Base-by-base conservation (phyloP, 176 grass and related monocot species). In the Secale cereale region DNA sequence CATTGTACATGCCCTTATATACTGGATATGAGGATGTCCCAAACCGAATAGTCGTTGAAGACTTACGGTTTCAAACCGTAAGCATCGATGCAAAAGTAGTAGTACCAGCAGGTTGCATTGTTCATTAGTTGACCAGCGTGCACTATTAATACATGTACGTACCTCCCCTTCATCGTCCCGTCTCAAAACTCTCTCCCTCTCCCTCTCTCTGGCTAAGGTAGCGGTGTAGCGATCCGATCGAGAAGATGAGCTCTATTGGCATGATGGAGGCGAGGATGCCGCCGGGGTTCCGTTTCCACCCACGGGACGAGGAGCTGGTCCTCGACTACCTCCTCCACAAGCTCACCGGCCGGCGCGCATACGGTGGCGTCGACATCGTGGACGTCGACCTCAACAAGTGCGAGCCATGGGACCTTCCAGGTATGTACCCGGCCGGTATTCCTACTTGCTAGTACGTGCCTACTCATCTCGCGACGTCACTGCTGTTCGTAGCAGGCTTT, bases 211-310 rank as follows among this genome's bases (percentile, higher is more conserved):
- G 40, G 40, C 40, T 41, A 41, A 41, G 23, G 11, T 25, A 31
- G 30, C 8, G 22, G 65, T 22, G 33, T 10, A 23, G 17, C 52
- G 52, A 22, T 0, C 19, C 52, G 52, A 19, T 0, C 12, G 61
- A 54, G 50, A 37, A 2, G 46, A 97, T 97, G 94, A 91, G 90
- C 14, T 92, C 48, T 48, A 85, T 97, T 41, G 90, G 88, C 78
- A 94, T 91, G 87, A 59, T 92, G 94, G 94, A 94, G 92, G 89
- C 92, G 12, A 90, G 85, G 39, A 72, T 97, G 90, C 90, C 95
- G 25, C 88, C 95, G 9, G 95, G 95, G n/a, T 97, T 97, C 78
- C 80, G 92, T n/a, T 97, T 97, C 92, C 92, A 97, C 87, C 95
- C 95, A 0, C 83, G 85, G 50, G 95, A 97, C 41, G 95, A 94